Base-by-base conservation (phyloP, 768 basidiomycete species). In the Tricholoma sp. region DNA sequence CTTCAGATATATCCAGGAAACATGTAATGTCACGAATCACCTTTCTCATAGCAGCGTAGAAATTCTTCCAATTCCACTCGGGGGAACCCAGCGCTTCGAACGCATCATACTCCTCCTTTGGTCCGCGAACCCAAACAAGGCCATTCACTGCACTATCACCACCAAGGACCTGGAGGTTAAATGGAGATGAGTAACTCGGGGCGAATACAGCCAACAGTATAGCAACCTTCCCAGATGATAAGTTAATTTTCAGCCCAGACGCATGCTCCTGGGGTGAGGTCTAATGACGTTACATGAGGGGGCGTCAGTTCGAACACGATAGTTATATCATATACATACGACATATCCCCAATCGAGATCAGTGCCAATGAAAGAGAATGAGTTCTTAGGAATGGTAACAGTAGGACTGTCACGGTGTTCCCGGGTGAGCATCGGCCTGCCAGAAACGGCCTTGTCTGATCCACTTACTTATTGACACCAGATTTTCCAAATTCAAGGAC, bases 121-220 rank as follows among this genome's bases (percentile, higher is more conserved):
- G 54, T 5, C 71, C 72, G 6, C 73, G 66, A 41, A 66, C 67
- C 69, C 72, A 75, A 24, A 70, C 67, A 16, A 69, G 63, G 39
- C 73, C 74, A 52, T 76, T 75, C 34, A 74, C 68, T 9, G 74
- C 70, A 27, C 63, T 64, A 18, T 65, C 66, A 6, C 74, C 74
- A 27, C 74, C 73, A 12, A 76, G 67, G n/a, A 73, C 64, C 69
- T 72, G 32, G 6, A 18, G 47, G 10, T 32, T 27, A 27, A 11
- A 54, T 5, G 31, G 11, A 12, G 29, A 5, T 56, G 31, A 52
- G 16, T 21, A 34, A 12, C 10, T 8, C 22, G 18, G 21, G 18
- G 16, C 0, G 6, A 9, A 39, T 21, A 27, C 27, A 49, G n/a
- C 21, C 49, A 2, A 46, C 3, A 41, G 18, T 12, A 34, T 29